Percentiles rank a stretch among this genome's conserved stretches.
phyloP scores from a whole-genome alignment of 1,284 basidiomycete genomes.

The Apiotrichum porosum region DNA sequence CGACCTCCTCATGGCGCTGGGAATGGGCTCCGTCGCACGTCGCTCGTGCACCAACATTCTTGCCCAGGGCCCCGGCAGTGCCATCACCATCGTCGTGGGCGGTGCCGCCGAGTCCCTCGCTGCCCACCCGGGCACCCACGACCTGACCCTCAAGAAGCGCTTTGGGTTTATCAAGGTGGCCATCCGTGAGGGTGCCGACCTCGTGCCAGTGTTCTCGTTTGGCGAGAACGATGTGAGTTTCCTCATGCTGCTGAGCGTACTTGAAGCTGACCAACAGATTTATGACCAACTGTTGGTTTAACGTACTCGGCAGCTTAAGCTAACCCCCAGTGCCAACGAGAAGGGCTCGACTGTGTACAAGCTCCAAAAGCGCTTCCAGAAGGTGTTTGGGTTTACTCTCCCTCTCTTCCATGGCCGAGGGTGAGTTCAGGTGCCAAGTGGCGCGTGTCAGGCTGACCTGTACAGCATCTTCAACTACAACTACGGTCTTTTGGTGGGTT shows the following conservation, averaged over 20 bases:
- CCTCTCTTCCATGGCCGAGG: slow-evolving; percentile 90
- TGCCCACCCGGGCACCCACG: slow-evolving; percentile 84
- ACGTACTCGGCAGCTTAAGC: too few relatives aligned
- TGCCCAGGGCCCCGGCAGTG: slow-evolving; percentile 59
- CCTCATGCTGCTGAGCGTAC: too few relatives aligned
- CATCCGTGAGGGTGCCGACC: slow-evolving; percentile 85
- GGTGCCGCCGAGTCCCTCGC: slow-evolving; percentile 91
- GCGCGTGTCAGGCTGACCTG: neutral
- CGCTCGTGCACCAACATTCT: slow-evolving; percentile 85
- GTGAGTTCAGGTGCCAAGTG: neutral
- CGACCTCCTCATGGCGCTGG: slow-evolving; percentile 77
- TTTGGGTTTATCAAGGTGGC: slow-evolving; percentile 95
- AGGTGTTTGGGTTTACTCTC: slow-evolving; percentile 90
- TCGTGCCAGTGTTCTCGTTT: slow-evolving; percentile 94
- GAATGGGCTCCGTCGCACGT: slow-evolving; percentile 88
- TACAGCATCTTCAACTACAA: slow-evolving; percentile 56
- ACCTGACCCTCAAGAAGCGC: slow-evolving; percentile 80
- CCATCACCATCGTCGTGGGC: slow-evolving; percentile 93
- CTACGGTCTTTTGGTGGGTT: slow-evolving; percentile 50
- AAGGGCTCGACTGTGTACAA: slow-evolving; percentile 83
- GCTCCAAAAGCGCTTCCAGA: slow-evolving; percentile 84
- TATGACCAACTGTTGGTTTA: slow-evolving; percentile 74
- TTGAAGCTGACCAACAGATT: slow-evolving; percentile 56
- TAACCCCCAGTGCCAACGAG: slow-evolving; percentile 78
- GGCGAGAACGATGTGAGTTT: slow-evolving; percentile 92